These are phyloP conservation scores for Austropuccinia psidii DNA, from an alignment of 1,284 basidiomycete species.

Conservation along the genomic window DNA sequence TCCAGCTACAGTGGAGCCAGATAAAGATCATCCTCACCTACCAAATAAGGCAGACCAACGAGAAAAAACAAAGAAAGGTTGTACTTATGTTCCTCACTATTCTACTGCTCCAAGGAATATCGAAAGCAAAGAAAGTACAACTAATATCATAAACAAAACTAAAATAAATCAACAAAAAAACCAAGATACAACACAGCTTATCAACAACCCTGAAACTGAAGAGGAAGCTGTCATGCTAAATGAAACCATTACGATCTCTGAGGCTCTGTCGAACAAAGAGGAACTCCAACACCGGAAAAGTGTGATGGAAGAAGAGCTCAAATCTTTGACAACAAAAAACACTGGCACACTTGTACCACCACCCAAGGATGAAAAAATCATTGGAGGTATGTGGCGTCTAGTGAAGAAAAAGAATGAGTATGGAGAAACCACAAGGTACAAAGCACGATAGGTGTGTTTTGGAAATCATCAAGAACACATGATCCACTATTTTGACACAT, in stretches of 20 bases:
- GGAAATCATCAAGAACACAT: constrained; percentile 13
- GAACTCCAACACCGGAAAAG: background rate
- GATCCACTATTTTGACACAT: constrained; percentile 4
- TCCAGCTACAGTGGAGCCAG: no score
- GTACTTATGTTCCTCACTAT: no score
- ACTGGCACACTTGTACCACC: background rate
- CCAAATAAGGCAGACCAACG: no score
- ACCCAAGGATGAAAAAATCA: background rate
- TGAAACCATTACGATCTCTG: background rate
- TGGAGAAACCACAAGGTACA: background rate
- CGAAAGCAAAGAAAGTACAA: no score
- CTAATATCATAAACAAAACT: no score
- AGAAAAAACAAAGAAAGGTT: no score
- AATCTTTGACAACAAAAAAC: background rate
- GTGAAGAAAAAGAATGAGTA: background rate
- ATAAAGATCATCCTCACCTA: no score
- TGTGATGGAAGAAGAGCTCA: background rate
- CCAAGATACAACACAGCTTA: no score
- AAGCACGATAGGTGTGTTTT: constrained; percentile 8
- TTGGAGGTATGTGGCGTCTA: constrained; percentile 18
- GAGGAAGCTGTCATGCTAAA: no score
- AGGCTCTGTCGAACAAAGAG: background rate
- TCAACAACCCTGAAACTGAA: no score
- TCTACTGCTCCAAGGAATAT: no score
- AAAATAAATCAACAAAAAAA: no score